Percentiles rank a stretch among this genome's conserved stretches.
These are phyloP conservation scores for Chrysoporthe deuterocubensis DNA, from an alignment of 2,329 filamentous ascomycete genomes.

Conservation along the genomic window DNA sequence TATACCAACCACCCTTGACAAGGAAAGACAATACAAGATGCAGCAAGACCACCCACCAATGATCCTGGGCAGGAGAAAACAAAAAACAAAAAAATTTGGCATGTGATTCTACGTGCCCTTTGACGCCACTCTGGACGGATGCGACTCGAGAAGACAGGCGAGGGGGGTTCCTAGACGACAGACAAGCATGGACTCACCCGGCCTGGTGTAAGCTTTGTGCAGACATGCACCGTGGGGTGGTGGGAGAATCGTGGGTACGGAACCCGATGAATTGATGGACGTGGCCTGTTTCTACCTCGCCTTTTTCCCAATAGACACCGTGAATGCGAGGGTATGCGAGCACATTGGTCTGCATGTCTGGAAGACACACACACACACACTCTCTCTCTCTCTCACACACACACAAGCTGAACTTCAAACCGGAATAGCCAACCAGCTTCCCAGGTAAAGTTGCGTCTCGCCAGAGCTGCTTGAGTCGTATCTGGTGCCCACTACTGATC, in stretches of 20 bases:
- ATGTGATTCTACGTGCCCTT: not conserved
- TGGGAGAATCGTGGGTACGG: not conserved
- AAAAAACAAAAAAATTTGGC: not conserved
- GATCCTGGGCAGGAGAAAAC: not conserved
- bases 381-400: too few relatives aligned
- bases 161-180: not conserved
- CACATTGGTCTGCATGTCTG: not conserved
- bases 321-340: not conserved
- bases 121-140: not conserved
- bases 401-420: too few relatives aligned
- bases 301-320: not conserved
- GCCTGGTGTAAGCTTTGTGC: not conserved
- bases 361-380: too few relatives aligned
- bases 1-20: conserved; percentile 12
- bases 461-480: too few relatives aligned
- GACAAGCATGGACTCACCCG: not conserved
- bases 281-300: not conserved
- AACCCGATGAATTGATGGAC: not conserved
- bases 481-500: too few relatives aligned
- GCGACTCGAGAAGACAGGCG: not conserved
- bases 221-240: not conserved
- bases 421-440: too few relatives aligned
- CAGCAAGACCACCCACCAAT: conserved; percentile 8
- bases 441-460: too few relatives aligned
- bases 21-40: conserved; percentile 11